Percentiles rank a stretch among this genome's conserved stretches.
These are phyloP conservation scores for Pseudocercospora musae DNA, from an alignment of 2,329 filamentous ascomycete genomes.

Conservation along the genomic window DNA sequence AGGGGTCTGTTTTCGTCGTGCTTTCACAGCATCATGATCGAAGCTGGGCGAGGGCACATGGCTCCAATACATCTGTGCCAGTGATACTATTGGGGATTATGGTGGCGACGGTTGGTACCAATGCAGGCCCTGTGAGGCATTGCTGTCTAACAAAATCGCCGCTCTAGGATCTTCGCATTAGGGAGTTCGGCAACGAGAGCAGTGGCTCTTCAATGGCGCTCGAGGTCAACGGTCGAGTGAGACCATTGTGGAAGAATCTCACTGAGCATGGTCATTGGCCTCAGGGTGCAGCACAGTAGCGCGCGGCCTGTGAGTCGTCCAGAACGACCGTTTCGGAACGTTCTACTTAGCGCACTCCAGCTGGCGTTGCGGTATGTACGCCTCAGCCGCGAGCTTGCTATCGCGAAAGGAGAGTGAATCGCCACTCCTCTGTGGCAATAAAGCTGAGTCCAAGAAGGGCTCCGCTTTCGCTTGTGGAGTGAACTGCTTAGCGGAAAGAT, in stretches of 20 bases:
- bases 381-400: slow-evolving; percentile 21
- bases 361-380: slow-evolving; percentile 16
- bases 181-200: slow-evolving; percentile 17
- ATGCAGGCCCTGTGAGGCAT: slow-evolving; percentile 28
- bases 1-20: slow-evolving; percentile 28
- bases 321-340: slow-evolving; percentile 16
- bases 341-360: slow-evolving; percentile 13
- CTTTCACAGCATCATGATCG: slow-evolving; percentile 22
- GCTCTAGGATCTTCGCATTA: slow-evolving; percentile 21
- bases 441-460: slow-evolving; percentile 17
- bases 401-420: slow-evolving; percentile 16
- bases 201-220: slow-evolving; percentile 27
- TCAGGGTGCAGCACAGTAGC: slow-evolving; percentile 16
- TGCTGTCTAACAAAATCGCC: slow-evolving; percentile 19
- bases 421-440: slow-evolving; percentile 21
- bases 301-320: slow-evolving; percentile 11
- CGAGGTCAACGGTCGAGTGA: slow-evolving; percentile 18
- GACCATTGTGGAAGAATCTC: slow-evolving; percentile 16
- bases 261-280: slow-evolving; percentile 25
- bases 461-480: slow-evolving; percentile 7
- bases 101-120: slow-evolving; percentile 31
- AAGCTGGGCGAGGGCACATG: slow-evolving; percentile 28
- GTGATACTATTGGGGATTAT: slow-evolving; percentile 30
- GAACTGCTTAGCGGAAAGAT: slow-evolving; percentile 4
- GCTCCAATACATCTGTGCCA: slow-evolving; percentile 28